These are phyloP conservation scores for Salmacisia buchloeana DNA, from an alignment of 1,284 basidiomycete species.

Conservation along the genomic window DNA sequence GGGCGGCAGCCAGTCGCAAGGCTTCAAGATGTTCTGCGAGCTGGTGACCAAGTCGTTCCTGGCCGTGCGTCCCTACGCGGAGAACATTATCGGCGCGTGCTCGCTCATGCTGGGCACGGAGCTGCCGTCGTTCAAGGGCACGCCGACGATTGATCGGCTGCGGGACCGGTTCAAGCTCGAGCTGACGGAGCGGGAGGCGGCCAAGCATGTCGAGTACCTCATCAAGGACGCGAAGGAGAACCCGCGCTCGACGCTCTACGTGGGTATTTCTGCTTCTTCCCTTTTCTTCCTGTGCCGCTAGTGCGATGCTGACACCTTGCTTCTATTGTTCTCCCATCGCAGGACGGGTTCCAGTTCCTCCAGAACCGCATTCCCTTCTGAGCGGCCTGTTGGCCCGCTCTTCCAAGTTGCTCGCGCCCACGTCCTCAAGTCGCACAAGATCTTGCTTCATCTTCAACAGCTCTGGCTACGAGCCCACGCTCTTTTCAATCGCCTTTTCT, in stretches of 20 bases:
- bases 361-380: background rate
- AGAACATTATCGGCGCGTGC: constrained; percentile 80
- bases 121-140: constrained; percentile 93
- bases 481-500: too few species aligned
- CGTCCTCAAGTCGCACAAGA: too few species aligned
- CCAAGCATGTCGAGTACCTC: constrained; percentile 76
- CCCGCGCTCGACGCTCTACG: constrained; percentile 26
- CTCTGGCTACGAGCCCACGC: too few species aligned
- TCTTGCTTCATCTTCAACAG: too few species aligned
- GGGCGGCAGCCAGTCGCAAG: constrained; percentile 88
- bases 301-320: background rate
- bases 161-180: constrained; percentile 79
- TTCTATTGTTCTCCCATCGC: background rate
- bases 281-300: background rate
- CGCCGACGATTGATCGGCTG: constrained; percentile 70
- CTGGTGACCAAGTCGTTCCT: constrained; percentile 94
- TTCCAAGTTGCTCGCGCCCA: too few species aligned
- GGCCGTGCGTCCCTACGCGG: constrained; percentile 81
- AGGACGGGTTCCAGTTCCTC: background rate
- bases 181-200: constrained; percentile 80
- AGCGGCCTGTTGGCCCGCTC: too few species aligned
- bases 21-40: constrained; percentile 87
- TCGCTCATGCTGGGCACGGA: constrained; percentile 91
- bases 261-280: background rate
- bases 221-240: constrained; percentile 93